Base-by-base conservation (phyloP, 192 early-diverging fungal genomes). In the Entomortierella chlamydospora region DNA sequence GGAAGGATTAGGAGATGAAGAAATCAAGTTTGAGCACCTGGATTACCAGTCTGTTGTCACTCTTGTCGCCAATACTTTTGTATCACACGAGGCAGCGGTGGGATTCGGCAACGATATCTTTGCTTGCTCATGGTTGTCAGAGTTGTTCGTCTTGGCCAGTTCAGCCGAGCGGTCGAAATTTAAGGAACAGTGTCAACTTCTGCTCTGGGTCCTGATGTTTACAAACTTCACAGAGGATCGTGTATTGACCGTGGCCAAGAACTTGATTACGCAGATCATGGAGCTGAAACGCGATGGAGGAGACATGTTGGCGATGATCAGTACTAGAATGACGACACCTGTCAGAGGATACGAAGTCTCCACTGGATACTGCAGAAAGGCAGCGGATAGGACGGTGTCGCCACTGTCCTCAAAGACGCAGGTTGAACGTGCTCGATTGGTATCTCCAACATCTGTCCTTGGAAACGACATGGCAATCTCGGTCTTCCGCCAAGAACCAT, bases 151-250 rank as follows among this genome's bases (percentile, higher is more conserved):
- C 12, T 80, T 92, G 17, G 67, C 85, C 2, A 66, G 85, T 47
- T 70, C 81, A 17, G 61, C 74, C 37, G 72, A 72, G 60, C 57
- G 81, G 39, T 67, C 68, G 18, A 70, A 73, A 30, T 85, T 79
- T 52, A 68, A 63, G 31, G 49, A 68, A 2, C 81, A 82, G 23
- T 73, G 78, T 7, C 83, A 86, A 52, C 86, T 87, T 66, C 51
- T 92, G 42, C 47, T 87, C 0, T 83, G 86, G 26, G 84, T 82
- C 1, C 22, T 96, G 22, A 73, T 92, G 66, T 92, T 91, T 72
- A 82, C 91, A 3, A 70, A 83, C 22, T 95, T 94, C 62, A 87
- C 90, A 22, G 74, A 83, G 22, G 93, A 94, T 60, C 86, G 95
- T 0, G 83, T 96, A 55, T 22, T 90, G n/a, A 87, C 90, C 0